A percentile compares a stretch with the other conserved stretches of the same genome.
phyloP scores from a whole-genome alignment of 140 eudicot species.

The Senecio squalidus region DNA sequence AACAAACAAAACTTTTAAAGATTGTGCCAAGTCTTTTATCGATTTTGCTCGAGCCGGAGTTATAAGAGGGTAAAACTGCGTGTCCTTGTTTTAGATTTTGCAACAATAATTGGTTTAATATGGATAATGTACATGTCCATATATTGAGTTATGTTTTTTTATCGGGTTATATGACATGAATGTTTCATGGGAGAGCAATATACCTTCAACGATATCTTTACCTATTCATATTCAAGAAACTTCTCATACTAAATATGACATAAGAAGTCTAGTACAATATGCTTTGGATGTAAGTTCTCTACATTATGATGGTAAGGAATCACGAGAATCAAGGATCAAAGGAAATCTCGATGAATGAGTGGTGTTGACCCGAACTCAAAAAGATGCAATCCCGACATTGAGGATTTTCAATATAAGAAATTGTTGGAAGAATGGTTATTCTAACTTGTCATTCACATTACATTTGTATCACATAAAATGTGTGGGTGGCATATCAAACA shows the following conservation, averaged over 20 bases:
- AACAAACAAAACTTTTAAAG: not conserved
- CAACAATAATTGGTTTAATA: not conserved
- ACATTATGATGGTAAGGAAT: not conserved
- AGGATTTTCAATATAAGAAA: not conserved
- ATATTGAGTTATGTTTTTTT: not conserved
- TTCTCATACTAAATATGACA: not conserved
- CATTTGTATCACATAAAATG: not conserved
- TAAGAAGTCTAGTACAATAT: not conserved
- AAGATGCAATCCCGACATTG: not conserved
- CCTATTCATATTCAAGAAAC: not conserved
- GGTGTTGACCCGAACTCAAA: not conserved
- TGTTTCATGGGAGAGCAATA: not conserved
- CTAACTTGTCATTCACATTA: not conserved
- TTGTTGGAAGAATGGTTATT: not conserved
- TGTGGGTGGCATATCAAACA: not conserved
- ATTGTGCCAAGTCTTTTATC: no score
- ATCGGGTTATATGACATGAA: not conserved
- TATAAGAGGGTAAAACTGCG: not conserved
- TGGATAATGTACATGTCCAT: not conserved
- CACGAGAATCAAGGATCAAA: not conserved
- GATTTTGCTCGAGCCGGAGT: no score
- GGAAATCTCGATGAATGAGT: not conserved
- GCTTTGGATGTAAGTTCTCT: not conserved
- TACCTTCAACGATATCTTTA: not conserved
- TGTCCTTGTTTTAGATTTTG: not conserved